phyloP scores from a whole-genome alignment of 768 basidiomycete genomes.

The Suillus lakei region DNA sequence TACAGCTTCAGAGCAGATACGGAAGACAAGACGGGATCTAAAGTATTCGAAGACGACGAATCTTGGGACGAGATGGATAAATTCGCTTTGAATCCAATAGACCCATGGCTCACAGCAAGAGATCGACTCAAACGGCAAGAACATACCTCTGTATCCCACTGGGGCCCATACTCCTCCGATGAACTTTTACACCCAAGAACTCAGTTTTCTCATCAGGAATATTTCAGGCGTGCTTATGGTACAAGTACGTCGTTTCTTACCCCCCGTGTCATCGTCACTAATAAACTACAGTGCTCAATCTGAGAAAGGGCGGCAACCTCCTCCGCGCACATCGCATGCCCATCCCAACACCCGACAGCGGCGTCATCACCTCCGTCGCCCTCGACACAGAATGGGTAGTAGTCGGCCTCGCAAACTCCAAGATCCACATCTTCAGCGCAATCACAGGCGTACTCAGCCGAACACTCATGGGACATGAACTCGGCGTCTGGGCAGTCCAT shows the following conservation, averaged over 20 bases:
- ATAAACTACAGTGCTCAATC: slow-evolving; percentile 65
- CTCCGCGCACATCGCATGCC: slow-evolving; percentile 66
- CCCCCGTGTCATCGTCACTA: slow-evolving; percentile 3
- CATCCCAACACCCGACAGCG: slow-evolving; percentile 48
- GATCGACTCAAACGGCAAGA: slow-evolving; percentile 34
- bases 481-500: slow-evolving; percentile 92
- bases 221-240: slow-evolving; percentile 71
- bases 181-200: slow-evolving; percentile 8
- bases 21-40: slow-evolving; percentile 21
- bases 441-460: slow-evolving; percentile 74
- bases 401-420: slow-evolving; percentile 84
- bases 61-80: slow-evolving; percentile 38
- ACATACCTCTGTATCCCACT: slow-evolving; percentile 26
- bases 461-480: slow-evolving; percentile 82
- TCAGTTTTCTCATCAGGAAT: slow-evolving; percentile 31
- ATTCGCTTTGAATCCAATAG: slow-evolving; percentile 42
- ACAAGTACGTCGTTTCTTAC: slow-evolving; percentile 54
- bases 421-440: slow-evolving; percentile 86
- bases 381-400: slow-evolving; percentile 85
- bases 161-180: slow-evolving; percentile 23
- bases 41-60: slow-evolving; percentile 30
- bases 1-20: slow-evolving; percentile 51
- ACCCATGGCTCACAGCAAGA: slow-evolving; percentile 42
- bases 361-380: slow-evolving; percentile 87
- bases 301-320: slow-evolving; percentile 75